Conservation (phyloP, 2,329 filamentous ascomycete genomes). For the Pyrenochaeta sp. region DNA sequence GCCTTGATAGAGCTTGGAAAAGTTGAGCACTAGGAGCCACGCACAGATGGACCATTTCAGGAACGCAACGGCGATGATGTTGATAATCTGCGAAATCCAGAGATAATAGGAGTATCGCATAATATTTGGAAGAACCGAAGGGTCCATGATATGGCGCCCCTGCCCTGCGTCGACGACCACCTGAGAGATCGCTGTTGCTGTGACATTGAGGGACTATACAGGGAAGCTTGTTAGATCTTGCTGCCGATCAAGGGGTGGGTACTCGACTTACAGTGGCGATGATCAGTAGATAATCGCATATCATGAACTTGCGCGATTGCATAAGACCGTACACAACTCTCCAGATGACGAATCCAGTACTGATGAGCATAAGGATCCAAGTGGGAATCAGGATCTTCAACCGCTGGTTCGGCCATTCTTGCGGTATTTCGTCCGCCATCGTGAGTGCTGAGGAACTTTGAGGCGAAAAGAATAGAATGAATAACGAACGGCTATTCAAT, state of each 20-base stretch:
- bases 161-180: slow-evolving; percentile 27
- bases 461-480: slow-evolving; percentile 5
- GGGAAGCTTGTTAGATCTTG: slow-evolving; percentile 8
- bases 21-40: slow-evolving; percentile 40
- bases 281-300: slow-evolving; percentile 38
- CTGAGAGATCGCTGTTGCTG: slow-evolving; percentile 18
- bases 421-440: slow-evolving; percentile 20
- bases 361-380: slow-evolving; percentile 29
- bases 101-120: slow-evolving; percentile 30
- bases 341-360: slow-evolving; percentile 34
- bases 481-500: slow-evolving; percentile 1
- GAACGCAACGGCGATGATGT: slow-evolving; percentile 39
- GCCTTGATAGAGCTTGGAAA: slow-evolving; percentile 32
- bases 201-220: slow-evolving; percentile 26
- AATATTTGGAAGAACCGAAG: slow-evolving; percentile 24
- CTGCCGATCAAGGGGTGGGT: slow-evolving; percentile 3
- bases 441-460: slow-evolving; percentile 1
- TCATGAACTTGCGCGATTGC: slow-evolving; percentile 30
- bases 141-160: slow-evolving; percentile 36
- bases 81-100: slow-evolving; percentile 36
- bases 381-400: slow-evolving; percentile 29
- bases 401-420: slow-evolving; percentile 35
- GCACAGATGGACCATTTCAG: slow-evolving; percentile 43
- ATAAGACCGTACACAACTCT: slow-evolving; percentile 32
- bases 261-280: slow-evolving; percentile 31